A percentile compares a stretch with the other conserved stretches of the same genome.
These are phyloP conservation scores for Fusarium sambucinum DNA, from an alignment of 2,329 filamentous ascomycete species.

Conservation along the genomic window DNA sequence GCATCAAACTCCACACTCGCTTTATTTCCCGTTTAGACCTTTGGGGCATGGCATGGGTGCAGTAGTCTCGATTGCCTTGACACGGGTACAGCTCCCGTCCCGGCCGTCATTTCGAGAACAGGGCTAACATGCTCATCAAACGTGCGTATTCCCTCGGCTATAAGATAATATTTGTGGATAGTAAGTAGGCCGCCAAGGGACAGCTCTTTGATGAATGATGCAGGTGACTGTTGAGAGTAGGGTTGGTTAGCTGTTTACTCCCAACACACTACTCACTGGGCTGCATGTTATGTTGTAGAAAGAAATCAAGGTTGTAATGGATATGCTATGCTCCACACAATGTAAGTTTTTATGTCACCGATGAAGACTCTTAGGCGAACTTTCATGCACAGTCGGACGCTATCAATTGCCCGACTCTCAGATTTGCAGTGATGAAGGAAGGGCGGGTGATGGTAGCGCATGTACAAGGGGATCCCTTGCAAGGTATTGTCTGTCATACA, in stretches of 20 bases:
- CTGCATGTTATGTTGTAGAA: too few species aligned
- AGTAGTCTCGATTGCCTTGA: background rate
- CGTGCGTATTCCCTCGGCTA: background rate
- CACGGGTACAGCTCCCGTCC: background rate
- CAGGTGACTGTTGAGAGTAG: background rate
- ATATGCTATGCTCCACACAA: background rate
- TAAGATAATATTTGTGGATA: background rate
- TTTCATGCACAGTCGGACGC: background rate
- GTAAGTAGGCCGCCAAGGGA: background rate
- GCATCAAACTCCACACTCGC: background rate
- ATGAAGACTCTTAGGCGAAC: background rate
- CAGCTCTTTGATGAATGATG: background rate
- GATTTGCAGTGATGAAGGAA: background rate
- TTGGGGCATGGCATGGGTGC: background rate
- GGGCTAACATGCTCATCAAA: background rate
- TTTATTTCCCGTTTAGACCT: background rate
- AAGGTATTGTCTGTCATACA: background rate
- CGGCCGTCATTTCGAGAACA: background rate
- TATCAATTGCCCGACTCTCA: background rate
- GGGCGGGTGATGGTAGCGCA: background rate
- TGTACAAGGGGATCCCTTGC: background rate
- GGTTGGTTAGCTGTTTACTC: background rate
- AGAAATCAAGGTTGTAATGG: too few species aligned
- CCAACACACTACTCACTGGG: too few species aligned
- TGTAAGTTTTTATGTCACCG: background rate